Base-by-base conservation (phyloP, 164 flowering plant genomes). In the Sedum album region DNA sequence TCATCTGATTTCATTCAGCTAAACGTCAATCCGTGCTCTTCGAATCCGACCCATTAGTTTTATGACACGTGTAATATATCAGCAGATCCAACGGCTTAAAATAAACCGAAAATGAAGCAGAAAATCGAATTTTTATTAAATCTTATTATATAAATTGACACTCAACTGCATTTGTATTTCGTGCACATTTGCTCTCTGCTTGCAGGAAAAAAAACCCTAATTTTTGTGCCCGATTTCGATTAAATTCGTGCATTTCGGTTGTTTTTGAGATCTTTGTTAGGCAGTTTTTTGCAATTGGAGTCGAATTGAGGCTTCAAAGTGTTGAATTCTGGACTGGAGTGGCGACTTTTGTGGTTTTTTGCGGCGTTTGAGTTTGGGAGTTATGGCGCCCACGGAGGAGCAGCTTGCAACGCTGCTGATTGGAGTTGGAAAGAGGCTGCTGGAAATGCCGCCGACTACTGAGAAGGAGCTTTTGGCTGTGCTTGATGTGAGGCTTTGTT, bases 361-460 rank as follows among this genome's bases (percentile, higher is more conserved):
- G 5, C n/a, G n/a, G 1, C 5, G 20, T 46, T 46, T 46, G 51
- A 46, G 18, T 46, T 46, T 46, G 51, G 51, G 51, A 0, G 60
- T 53, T 53, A 53, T 53, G 60, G 75, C 74, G 68, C 46, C 80
- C 21, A 26, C 75, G 26, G 83, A 76, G 46, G 72, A 57, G 28
- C 79, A 76, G 68, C 78, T 85, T 9, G 81, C 78, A 66, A 73
- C 72, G 25, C 82, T 74, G 79, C 78, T 85, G 10, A 3, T 55
- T 63, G 81, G 72, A 35, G 85, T 82, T 68, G 88, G 88, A 49
- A 77, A 76, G 10, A 74, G 44, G 76, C 82, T 83, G n/a, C 82
- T 85, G 25, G 61, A 65, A 11, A 71, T 71, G n/a, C 83, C 82
- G 38, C 82, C 84, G 20, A 23, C 77, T 36, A 73, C 81, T 0